Conservation (phyloP, 2,329 filamentous ascomycete genomes). For the Alternaria ethzedia region DNA sequence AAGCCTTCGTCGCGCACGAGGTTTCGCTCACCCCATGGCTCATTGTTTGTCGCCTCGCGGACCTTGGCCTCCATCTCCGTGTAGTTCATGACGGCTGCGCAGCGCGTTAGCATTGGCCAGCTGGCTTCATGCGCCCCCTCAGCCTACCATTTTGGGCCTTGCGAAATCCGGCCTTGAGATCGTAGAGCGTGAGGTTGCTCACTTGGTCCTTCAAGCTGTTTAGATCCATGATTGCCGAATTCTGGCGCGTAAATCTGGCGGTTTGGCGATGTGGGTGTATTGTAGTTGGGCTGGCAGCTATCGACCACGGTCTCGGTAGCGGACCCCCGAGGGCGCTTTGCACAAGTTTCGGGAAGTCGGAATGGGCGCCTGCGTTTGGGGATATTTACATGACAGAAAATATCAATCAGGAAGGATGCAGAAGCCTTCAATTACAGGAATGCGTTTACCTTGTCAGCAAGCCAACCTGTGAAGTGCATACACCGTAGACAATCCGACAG, state of each 20-base stretch:
- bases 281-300: slow-evolving; percentile 12
- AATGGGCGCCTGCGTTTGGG: neutral
- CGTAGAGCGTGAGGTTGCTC: slow-evolving; percentile 90
- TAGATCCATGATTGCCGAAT: slow-evolving; percentile 73
- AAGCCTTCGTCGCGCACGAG: slow-evolving; percentile 52
- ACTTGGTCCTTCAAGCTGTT: slow-evolving; percentile 84
- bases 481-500: neutral
- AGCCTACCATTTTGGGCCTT: slow-evolving; percentile 93
- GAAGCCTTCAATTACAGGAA: neutral
- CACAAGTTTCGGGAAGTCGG: neutral
- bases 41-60: slow-evolving; percentile 97
- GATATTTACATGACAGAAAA: neutral
- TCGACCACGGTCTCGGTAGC: slow-evolving; percentile 13
- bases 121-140: slow-evolving; percentile 11
- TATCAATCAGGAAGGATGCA: neutral
- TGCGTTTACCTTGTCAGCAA: neutral
- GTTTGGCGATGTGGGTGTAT: slow-evolving; percentile 2
- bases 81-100: slow-evolving; percentile 92
- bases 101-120: slow-evolving; percentile 35
- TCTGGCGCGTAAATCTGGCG: slow-evolving; percentile 7
- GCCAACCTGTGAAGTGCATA: neutral
- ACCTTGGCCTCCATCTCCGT: slow-evolving; percentile 77
- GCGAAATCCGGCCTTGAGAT: slow-evolving; percentile 90
- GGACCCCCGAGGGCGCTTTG: slow-evolving; percentile 11
- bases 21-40: slow-evolving; percentile 83